phyloP scores from a whole-genome alignment of 176 grass and related monocot genomes.

The Bonia amplexicaulis region DNA sequence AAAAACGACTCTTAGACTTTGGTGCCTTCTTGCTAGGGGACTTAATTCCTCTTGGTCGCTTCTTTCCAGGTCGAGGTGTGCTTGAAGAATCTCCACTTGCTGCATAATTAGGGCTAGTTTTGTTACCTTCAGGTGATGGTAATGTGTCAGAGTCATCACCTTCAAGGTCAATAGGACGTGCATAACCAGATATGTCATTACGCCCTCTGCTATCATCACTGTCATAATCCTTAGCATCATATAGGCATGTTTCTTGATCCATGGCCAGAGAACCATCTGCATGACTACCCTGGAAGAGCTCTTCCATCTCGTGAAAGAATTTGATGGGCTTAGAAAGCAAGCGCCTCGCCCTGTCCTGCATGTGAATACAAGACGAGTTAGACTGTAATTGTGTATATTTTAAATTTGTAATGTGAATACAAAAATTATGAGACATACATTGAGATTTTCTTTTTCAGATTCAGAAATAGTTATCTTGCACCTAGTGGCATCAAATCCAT shows the following conservation, averaged over 20 bases:
- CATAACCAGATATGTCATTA: neutral
- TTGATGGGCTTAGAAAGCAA: neutral
- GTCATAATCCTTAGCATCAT: too few relatives aligned
- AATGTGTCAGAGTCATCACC: neutral
- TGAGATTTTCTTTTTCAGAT: neutral
- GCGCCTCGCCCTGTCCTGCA: neutral
- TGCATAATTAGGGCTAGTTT: neutral
- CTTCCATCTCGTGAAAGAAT: neutral
- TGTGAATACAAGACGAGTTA: neutral
- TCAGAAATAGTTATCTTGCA: neutral
- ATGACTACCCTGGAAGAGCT: neutral
- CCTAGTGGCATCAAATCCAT: neutral
- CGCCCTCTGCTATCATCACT: neutral
- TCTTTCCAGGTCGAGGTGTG: neutral
- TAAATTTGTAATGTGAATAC: neutral
- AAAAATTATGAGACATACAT: neutral
- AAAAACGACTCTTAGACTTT: neutral
- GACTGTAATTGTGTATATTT: neutral
- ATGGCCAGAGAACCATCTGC: neutral
- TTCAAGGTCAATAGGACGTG: neutral
- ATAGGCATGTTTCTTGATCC: neutral
- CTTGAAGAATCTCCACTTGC: neutral
- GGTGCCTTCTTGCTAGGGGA: too few relatives aligned
- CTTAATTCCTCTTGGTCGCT: too few relatives aligned
- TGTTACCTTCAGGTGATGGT: neutral